Evolutionary conservation across 176 grass and related monocot genomes (phyloP).

Genomic region (Luzula sylvatica): DNA sequence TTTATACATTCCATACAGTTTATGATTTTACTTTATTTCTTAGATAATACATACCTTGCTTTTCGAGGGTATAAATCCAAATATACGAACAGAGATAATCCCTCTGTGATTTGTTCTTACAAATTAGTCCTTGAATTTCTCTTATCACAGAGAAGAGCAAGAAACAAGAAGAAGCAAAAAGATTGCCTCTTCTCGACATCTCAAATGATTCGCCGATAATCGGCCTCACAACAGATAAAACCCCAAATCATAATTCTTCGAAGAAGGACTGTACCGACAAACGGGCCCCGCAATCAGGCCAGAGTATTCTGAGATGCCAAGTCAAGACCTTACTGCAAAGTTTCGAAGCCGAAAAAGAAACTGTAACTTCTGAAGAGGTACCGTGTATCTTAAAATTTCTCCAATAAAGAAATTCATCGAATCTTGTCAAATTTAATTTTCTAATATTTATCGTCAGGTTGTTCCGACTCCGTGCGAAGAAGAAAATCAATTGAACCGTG

Average conservation of each 20-base stretch:
- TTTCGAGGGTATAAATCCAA: no score
- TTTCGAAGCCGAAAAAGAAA: background rate
- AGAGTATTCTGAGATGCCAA: background rate
- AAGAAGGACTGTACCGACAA: conserved; percentile 2
- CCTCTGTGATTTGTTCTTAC: no score
- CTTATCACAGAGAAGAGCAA: conserved; percentile 15
- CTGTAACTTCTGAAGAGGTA: background rate
- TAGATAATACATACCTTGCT: no score
- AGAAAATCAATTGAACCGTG: background rate
- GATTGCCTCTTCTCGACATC: conserved; percentile 13
- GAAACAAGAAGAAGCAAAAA: conserved; percentile 3
- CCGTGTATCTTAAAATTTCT: background rate
- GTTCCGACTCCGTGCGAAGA: background rate
- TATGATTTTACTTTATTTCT: no score
- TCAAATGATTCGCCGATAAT: conserved; percentile 18
- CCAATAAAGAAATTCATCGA: background rate
- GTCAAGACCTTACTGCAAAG: conserved; percentile 14
- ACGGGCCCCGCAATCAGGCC: background rate
- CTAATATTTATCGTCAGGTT: background rate
- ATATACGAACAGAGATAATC: no score
- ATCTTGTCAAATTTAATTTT: background rate
- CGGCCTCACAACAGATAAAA: conserved; percentile 2
- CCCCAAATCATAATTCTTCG: background rate
- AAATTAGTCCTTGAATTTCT: background rate
- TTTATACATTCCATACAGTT: no score